phyloP scores from a whole-genome alignment of 2,329 filamentous ascomycete genomes.

The Neonectria faginata region DNA sequence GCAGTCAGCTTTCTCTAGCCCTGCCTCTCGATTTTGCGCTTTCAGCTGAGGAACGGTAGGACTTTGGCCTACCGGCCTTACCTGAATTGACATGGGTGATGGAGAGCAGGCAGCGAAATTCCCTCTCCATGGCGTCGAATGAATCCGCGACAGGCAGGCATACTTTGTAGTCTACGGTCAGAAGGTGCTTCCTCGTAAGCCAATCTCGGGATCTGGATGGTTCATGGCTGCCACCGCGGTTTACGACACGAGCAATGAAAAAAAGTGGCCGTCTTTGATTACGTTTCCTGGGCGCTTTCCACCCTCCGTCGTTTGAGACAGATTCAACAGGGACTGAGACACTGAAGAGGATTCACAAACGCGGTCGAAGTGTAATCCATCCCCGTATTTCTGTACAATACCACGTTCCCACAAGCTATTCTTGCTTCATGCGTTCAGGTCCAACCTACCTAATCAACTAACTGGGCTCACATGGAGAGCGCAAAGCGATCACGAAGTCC shows the following conservation, averaged over 20 bases:
- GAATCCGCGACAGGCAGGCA: background rate
- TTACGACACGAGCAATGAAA: background rate
- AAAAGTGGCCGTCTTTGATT: background rate
- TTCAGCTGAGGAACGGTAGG: slow-evolving; percentile 4
- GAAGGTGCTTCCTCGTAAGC: background rate
- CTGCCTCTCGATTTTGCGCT: slow-evolving; percentile 10
- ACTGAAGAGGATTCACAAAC: background rate
- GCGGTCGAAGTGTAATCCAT: background rate
- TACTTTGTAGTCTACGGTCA: background rate
- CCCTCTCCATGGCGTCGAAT: background rate
- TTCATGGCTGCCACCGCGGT: background rate
- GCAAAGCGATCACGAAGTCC: background rate
- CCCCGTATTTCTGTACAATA: background rate
- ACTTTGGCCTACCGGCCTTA: slow-evolving; percentile 4
- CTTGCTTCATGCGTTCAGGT: background rate
- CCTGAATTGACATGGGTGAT: slow-evolving; percentile 2
- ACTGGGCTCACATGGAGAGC: background rate
- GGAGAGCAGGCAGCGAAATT: slow-evolving; percentile 4
- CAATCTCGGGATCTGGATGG: background rate
- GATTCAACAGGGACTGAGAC: background rate
- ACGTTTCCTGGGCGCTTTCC: no score
- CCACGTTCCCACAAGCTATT: background rate
- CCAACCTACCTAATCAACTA: background rate
- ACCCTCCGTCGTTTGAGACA: no score
- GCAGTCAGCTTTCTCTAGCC: slow-evolving; percentile 13